Percentiles rank a stretch among this genome's conserved stretches.
These are phyloP conservation scores for Hanseniaspora opuntiae DNA, from an alignment of 805 yeast genomes.

Conservation along the genomic window DNA sequence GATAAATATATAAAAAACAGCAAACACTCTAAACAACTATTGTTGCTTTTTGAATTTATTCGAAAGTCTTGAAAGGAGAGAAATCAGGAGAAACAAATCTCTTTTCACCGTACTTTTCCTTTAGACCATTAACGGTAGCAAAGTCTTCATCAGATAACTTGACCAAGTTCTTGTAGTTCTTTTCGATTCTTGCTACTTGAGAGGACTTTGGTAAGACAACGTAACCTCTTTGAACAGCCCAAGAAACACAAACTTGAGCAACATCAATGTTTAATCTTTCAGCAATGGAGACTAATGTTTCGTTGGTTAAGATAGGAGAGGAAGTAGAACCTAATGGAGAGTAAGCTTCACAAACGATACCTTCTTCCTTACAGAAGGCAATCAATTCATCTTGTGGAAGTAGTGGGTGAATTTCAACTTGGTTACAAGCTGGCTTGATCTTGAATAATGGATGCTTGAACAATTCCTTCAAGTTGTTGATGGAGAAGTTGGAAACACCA, in stretches of 20 bases:
- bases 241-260: slow-evolving; percentile 42
- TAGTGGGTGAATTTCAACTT: slow-evolving; percentile 64
- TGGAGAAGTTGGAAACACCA: slow-evolving; percentile 66
- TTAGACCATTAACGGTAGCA: background rate
- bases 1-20: background rate
- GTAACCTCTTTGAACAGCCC: slow-evolving; percentile 46
- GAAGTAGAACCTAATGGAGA: slow-evolving; percentile 58
- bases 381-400: slow-evolving; percentile 51
- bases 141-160: slow-evolving; percentile 8
- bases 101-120: slow-evolving; percentile 7
- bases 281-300: slow-evolving; percentile 32
- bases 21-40: no score
- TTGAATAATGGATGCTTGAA: slow-evolving; percentile 36
- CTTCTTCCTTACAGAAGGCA: slow-evolving; percentile 38
- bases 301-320: slow-evolving; percentile 39
- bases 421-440: slow-evolving; percentile 55
- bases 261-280: slow-evolving; percentile 26
- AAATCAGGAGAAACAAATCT: slow-evolving; percentile 12
- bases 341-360: slow-evolving; percentile 56
- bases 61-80: slow-evolving; percentile 11
- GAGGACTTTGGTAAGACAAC: slow-evolving; percentile 42
- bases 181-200: slow-evolving; percentile 27
- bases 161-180: slow-evolving; percentile 10
- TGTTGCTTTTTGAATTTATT: background rate
- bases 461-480: slow-evolving; percentile 37